Evolutionary conservation across 805 yeast species (phyloP), one percentile per base, ranked within the genome.

Genomic region (Wickerhamiella hasegawae): DNA sequence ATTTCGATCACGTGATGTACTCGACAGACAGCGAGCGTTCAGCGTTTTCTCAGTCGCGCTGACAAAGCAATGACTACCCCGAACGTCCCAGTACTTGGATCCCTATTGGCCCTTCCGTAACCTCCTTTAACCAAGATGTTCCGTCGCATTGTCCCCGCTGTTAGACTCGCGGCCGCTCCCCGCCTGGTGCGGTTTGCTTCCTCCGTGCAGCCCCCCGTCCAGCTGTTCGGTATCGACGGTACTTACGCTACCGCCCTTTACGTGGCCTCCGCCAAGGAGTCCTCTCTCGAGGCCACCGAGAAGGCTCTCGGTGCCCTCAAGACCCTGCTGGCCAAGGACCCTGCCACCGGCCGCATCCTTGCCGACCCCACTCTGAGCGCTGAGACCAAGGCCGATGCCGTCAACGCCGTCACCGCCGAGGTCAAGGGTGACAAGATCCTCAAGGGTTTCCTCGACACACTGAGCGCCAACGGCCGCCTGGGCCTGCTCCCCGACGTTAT

Each of bases 381-480:
- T 43, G 66, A 63, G 34, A 92, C 83, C 60, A 75, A 95, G 71
- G 59, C 66, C 47, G 54, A 66, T 45, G 79, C 84, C 45, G 81
- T 77, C 42, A 63, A 69, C 37, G 62, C 76, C 38, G 59, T 90
- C 48, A 44, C 60, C 42, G 49, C 59, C 50, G 41, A 57, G 37
- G 56, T 65, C 37, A 55, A 66, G 39, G 65, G 76, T 49, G 93
- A 82, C 60, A 63, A 71, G 47, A 66, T 84, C 41, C 77, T 80
- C 40, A 51, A 71, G 49, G 90, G 85, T 69, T 72, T 90, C 58
- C 71, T 90, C 59, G 58, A 59, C 41, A 94, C 85, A 33, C 68
- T 90, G 49, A 83, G 94, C 49, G 94, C 83, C 57, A 85, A 90
- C 78, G 83, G 85, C 76, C 76, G 98, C 66, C 72, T 90, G 60